phyloP scores from a whole-genome alignment of 306 rosid genomes.

The Macrotyloma uniflorum region DNA sequence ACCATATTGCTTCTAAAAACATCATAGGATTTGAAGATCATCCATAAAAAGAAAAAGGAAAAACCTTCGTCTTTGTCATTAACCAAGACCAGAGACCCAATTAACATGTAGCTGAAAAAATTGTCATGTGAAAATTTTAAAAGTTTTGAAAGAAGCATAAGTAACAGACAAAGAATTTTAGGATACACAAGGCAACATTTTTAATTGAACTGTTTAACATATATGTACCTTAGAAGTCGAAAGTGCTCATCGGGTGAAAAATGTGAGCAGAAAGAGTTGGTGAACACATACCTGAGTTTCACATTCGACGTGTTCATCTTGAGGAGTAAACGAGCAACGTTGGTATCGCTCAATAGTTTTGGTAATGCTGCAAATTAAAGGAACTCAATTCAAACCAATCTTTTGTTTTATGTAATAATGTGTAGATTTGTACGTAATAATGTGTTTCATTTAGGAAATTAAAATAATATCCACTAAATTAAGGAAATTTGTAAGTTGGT shows the following conservation, averaged over 20 bases:
- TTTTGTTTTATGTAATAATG: too few species aligned
- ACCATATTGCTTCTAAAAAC: too few species aligned
- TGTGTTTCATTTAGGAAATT: neutral
- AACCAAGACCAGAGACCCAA: neutral
- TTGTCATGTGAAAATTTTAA: neutral
- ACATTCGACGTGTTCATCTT: slow-evolving; percentile 49
- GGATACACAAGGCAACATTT: neutral
- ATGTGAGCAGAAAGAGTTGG: neutral
- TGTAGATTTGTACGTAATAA: too few species aligned
- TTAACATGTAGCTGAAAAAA: neutral
- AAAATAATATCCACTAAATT: neutral
- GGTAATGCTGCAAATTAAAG: slow-evolving; percentile 39
- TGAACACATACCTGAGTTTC: slow-evolving; percentile 67
- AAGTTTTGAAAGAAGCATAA: neutral
- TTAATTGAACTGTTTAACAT: neutral
- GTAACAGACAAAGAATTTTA: neutral
- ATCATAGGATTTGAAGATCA: too few species aligned
- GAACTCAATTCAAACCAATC: too few species aligned
- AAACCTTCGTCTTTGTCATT: too few species aligned
- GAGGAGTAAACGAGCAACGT: slow-evolving; percentile 65
- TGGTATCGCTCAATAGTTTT: slow-evolving; percentile 84
- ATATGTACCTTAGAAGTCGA: neutral
- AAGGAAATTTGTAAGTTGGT: neutral
- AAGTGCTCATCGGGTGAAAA: neutral
- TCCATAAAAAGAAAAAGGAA: too few species aligned